These are phyloP conservation scores for Pichia sp. DNA, from an alignment of 1,139 yeast species.

Conservation along the genomic window DNA sequence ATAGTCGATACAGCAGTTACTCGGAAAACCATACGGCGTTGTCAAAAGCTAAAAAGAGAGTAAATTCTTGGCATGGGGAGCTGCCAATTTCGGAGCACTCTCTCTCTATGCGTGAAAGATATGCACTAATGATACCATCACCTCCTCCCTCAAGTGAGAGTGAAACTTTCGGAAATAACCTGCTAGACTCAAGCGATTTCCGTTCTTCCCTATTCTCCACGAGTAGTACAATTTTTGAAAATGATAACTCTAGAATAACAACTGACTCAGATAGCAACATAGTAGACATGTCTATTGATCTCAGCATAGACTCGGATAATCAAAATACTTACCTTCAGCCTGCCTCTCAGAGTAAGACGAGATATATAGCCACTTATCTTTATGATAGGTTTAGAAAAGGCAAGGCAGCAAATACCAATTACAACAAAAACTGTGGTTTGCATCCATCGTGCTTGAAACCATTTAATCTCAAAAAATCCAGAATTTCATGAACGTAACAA, in stretches of 20 bases:
- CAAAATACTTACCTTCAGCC: background rate
- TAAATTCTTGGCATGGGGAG: constrained; percentile 11
- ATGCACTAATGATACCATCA: background rate
- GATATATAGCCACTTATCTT: background rate
- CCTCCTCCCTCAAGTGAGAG: background rate
- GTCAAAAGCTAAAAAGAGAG: background rate
- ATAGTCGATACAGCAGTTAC: background rate
- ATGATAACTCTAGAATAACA: background rate
- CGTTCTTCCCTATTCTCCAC: background rate
- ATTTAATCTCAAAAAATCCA: background rate
- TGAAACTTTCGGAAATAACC: background rate
- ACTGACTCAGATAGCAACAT: constrained; percentile 2
- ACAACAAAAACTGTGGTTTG: background rate
- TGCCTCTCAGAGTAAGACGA: background rate
- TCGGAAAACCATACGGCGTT: no score
- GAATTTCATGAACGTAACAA: background rate
- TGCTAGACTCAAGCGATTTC: background rate
- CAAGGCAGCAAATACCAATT: background rate
- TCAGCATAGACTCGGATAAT: background rate
- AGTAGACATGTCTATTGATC: constrained; percentile 6
- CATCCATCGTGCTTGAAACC: background rate
- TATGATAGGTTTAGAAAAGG: background rate
- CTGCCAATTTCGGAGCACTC: background rate
- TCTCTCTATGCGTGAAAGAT: background rate
- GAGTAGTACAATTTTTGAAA: background rate